A percentile compares a stretch with the other conserved stretches of the same genome.
Conservation (phyloP, 2,329 filamentous ascomycete genomes). For the Chaetomium sp. region DNA sequence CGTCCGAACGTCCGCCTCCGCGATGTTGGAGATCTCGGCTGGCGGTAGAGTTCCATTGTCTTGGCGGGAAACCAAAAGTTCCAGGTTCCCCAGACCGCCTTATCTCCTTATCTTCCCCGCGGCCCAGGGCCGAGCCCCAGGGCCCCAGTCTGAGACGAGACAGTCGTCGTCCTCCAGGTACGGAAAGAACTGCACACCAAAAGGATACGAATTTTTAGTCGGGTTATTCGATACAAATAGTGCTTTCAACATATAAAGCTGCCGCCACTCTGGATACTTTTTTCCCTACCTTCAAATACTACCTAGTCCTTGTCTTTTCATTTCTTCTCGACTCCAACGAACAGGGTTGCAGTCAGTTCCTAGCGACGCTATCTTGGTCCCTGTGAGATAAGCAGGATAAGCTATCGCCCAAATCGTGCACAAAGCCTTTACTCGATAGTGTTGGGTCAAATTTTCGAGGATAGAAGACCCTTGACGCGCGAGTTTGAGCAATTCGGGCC, state of each 20-base stretch:
- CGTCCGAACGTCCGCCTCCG: not conserved
- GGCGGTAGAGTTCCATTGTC: not conserved
- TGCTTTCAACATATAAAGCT: no score
- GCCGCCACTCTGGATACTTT: no score
- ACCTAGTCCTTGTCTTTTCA: no score
- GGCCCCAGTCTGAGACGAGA: no score
- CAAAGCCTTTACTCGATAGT: conserved; percentile 46
- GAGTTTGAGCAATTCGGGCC: no score
- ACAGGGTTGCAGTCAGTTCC: not conserved
- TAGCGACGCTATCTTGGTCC: not conserved
- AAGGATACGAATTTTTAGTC: no score
- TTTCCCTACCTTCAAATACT: no score
- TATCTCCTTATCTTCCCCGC: not conserved
- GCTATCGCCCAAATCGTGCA: conserved; percentile 23
- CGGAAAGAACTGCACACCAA: no score
- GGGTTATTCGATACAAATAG: no score
- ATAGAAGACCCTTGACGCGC: not conserved
- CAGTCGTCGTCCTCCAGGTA: not conserved
- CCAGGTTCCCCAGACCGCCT: not conserved
- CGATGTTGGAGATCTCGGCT: not conserved
- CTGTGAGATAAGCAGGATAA: conserved; percentile 22
- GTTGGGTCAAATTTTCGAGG: conserved; percentile 45
- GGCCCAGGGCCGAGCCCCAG: no score
- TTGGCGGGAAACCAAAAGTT: not conserved
- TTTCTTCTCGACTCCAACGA: not conserved